phyloP scores from a whole-genome alignment of 2,329 filamentous ascomycete genomes.

The Ophiostoma himal-ulmi region DNA sequence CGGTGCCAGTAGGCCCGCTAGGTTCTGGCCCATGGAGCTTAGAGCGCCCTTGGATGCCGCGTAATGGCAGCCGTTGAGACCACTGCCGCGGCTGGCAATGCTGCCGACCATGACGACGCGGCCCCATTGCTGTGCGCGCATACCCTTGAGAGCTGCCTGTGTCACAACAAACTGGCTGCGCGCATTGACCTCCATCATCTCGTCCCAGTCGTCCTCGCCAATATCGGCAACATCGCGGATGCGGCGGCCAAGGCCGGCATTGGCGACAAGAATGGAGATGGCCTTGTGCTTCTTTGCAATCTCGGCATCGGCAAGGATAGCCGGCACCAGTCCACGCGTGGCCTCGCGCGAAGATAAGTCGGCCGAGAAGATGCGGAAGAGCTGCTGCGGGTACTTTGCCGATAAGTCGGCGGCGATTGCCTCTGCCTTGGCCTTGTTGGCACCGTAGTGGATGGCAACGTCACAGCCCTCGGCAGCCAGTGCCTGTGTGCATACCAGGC shows the following conservation, averaged over 20 bases:
- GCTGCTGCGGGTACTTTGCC: conserved; percentile 20
- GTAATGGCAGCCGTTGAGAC: conserved; percentile 20
- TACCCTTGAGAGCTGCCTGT: conserved; percentile 55
- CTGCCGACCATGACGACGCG: conserved; percentile 31
- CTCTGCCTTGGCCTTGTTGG: conserved; percentile 30
- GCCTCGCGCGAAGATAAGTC: conserved; percentile 53
- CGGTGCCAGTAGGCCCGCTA: conserved; percentile 19
- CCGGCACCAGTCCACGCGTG: conserved; percentile 28
- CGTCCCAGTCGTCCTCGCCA: conserved; percentile 57
- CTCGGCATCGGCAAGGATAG: conserved; percentile 33
- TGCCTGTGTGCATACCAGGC: conserved; percentile 33
- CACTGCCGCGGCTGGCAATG: conserved; percentile 19
- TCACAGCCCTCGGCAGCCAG: conserved; percentile 35
- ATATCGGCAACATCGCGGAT: conserved; percentile 53
- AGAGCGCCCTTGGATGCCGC: conserved; percentile 20
- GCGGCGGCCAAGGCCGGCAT: conserved; percentile 61
- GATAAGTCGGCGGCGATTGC: conserved; percentile 30
- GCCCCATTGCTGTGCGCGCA: conserved; percentile 56
- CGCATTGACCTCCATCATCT: conserved; percentile 57
- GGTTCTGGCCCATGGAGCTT: conserved; percentile 19
- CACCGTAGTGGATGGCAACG: conserved; percentile 34
- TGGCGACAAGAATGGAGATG: conserved; percentile 57
- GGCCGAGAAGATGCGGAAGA: conserved; percentile 39
- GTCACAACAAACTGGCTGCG: conserved; percentile 56
- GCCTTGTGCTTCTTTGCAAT: conserved; percentile 43